Base-by-base conservation (phyloP, 805 yeast species). In the Monosporozyma servazzii region DNA sequence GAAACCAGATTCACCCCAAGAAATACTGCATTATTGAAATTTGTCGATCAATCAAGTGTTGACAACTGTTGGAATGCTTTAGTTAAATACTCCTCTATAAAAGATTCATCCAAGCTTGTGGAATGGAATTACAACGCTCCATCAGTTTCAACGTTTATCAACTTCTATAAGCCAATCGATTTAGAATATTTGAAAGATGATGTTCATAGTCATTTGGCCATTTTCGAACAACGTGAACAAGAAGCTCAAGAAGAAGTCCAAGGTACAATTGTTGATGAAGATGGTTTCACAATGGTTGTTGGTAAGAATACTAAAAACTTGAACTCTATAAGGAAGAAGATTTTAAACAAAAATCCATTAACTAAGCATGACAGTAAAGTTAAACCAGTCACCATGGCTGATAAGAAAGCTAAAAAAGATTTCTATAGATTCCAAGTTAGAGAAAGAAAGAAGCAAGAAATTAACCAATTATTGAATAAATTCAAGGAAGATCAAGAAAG, bases 361-460 rank as follows among this genome's bases (percentile, higher is more conserved):
- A 58, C 65, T 15, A 67, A 65, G 48, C 63, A 65, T 53, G 65
- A 63, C 44, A 56, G 44, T 44, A 59, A 58, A 37, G 49, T 40
- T 18, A 57, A 45, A 31, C 56, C 61, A 40, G 56, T 58, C 15
- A 48, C 64, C 0, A 81, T 55, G 86, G 86, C 54, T 74, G 88
- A 40, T 57, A 73, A 77, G 71, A 81, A 84, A 68, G 80, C 77
- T 68, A 88, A 90, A 73, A 76, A 78, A 58, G 98, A 95, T 70
- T 93, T 93, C 74, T 93, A 93, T 74, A 77, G 96, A 61, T 93
- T 90, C 80, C 99, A 93, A 73, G 79, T 93, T 58, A 82, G 99
- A 69, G 96, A 93, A 67, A 79, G 81, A 63, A 91, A 90, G 77
- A 93, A 93, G 74, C 80, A 77, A 56, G 96, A 91, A 68, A 88